Evolutionary conservation across 306 rosid species (phyloP).

Genomic region (Rosa lucieae): DNA sequence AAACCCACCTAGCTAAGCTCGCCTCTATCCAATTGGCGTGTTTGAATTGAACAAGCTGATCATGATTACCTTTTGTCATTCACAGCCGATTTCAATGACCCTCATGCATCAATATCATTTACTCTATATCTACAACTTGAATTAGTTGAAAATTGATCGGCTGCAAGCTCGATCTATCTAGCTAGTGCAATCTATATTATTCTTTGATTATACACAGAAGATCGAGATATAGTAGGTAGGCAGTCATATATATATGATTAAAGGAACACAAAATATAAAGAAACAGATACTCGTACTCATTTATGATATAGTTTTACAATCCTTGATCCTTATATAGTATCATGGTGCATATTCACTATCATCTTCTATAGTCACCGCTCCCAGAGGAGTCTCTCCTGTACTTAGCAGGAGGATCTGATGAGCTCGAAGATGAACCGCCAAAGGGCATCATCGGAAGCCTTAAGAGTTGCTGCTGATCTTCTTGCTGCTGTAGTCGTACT

Average conservation of each 20-base stretch:
- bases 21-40: background rate
- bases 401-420: constrained; percentile 31
- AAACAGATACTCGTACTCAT: background rate
- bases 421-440: constrained; percentile 47
- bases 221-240: background rate
- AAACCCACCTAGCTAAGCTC: background rate
- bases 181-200: too few relatives aligned
- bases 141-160: background rate
- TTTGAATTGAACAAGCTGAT: background rate
- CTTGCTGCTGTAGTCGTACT: background rate
- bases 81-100: constrained; percentile 12
- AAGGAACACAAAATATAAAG: background rate
- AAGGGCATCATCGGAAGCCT: constrained; percentile 39
- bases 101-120: background rate
- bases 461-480: background rate
- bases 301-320: background rate
- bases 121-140: too few relatives aligned
- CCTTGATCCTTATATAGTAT: background rate
- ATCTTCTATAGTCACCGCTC: constrained; percentile 8
- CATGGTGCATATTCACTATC: background rate
- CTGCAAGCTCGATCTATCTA: background rate
- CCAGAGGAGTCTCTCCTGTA: constrained; percentile 36
- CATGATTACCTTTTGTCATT: background rate
- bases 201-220: background rate
- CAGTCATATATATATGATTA: background rate